Percentiles rank a stretch among this genome's conserved stretches.
Conservation (phyloP, 2,329 filamentous ascomycete species). For the Helotiales sp. region DNA sequence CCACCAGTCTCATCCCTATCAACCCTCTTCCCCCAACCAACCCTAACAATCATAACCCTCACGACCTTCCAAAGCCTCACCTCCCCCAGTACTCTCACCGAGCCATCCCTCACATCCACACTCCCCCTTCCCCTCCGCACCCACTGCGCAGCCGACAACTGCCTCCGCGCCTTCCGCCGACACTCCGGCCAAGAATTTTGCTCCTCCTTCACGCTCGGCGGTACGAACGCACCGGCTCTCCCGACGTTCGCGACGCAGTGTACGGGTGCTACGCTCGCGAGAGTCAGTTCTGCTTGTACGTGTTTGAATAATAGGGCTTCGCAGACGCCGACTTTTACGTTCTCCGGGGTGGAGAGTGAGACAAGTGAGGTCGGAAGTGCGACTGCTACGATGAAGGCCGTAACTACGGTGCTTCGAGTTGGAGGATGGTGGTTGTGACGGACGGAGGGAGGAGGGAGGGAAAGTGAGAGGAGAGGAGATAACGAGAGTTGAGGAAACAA, state of each 20-base stretch:
- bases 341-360: neutral
- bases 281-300: slow-evolving; percentile 19
- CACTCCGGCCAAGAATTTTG: slow-evolving; percentile 14
- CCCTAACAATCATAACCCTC: neutral
- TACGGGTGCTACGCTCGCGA: neutral
- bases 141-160: slow-evolving; percentile 23
- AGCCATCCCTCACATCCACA: neutral
- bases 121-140: neutral
- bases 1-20: neutral
- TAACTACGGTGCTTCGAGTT: too few relatives aligned
- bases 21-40: neutral
- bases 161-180: slow-evolving; percentile 24
- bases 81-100: too few relatives aligned
- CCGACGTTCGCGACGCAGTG: slow-evolving; percentile 13
- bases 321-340: neutral
- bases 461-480: neutral
- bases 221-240: neutral
- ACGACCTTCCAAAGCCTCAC: slow-evolving; percentile 16
- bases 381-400: too few relatives aligned
- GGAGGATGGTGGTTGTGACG: too few relatives aligned
- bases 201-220: slow-evolving; percentile 1
- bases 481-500: neutral
- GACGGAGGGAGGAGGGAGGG: neutral
- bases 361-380: neutral
- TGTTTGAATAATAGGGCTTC: slow-evolving; percentile 9